These are phyloP conservation scores for Teunomyces tritomae DNA, from an alignment of 805 yeast genomes.

Conservation along the genomic window DNA sequence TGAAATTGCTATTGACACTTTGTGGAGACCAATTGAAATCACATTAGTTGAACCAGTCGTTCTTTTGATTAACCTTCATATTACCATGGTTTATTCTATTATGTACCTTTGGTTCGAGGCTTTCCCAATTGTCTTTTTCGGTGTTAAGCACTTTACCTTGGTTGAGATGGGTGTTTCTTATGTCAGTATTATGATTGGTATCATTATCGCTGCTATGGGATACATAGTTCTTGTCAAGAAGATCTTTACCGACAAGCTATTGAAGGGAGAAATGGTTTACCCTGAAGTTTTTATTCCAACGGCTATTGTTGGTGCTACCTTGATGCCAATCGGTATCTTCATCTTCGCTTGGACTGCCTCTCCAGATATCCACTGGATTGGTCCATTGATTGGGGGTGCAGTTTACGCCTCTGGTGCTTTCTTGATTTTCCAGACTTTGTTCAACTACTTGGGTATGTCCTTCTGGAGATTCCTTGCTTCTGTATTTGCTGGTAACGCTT, in stretches of 20 bases:
- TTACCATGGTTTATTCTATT: conserved; percentile 51
- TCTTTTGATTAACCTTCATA: conserved; percentile 49
- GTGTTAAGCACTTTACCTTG: conserved; percentile 44
- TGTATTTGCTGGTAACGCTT: conserved; percentile 56
- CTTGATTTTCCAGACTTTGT: conserved; percentile 48
- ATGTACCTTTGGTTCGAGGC: conserved; percentile 60
- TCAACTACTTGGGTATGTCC: conserved; percentile 48
- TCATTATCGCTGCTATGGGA: conserved; percentile 14
- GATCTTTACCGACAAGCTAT: conserved; percentile 12
- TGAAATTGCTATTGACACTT: conserved; percentile 26
- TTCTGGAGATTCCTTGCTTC: conserved; percentile 54
- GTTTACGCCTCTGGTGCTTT: conserved; percentile 20
- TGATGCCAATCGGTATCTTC: conserved; percentile 22
- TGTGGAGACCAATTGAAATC: conserved; percentile 51
- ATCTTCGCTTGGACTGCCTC: conserved; percentile 21
- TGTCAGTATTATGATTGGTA: conserved; percentile 47
- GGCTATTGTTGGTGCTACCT: conserved; percentile 20
- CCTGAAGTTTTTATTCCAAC: conserved; percentile 20
- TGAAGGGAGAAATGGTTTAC: conserved; percentile 9
- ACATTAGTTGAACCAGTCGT: conserved; percentile 56
- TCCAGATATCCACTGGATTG: conserved; percentile 18
- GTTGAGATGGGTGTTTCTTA: conserved; percentile 49
- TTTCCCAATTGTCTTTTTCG: conserved; percentile 53
- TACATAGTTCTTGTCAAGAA: conserved; percentile 11
- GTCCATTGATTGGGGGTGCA: conserved; percentile 20